phyloP scores from a whole-genome alignment of 73 alveolate genomes.

The Uronychia binucleata region DNA sequence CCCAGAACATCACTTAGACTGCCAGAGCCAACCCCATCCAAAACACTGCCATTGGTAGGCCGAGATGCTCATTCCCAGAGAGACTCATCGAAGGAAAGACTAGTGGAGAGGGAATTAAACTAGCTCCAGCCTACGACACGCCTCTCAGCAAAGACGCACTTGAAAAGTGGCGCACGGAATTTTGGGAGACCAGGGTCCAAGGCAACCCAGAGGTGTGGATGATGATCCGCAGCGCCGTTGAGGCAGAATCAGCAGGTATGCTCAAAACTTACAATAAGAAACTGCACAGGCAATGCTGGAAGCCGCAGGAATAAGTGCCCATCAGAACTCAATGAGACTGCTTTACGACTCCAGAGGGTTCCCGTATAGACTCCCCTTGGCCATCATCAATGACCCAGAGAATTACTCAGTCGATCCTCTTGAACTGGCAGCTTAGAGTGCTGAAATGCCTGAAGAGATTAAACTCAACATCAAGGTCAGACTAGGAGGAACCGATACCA shows the following conservation, averaged over 20 bases:
- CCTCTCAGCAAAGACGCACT: slow-evolving; percentile 38
- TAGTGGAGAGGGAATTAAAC: slow-evolving; percentile 40
- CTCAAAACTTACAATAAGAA: slow-evolving; percentile 6
- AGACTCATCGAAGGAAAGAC: not conserved
- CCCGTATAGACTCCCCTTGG: slow-evolving; percentile 30
- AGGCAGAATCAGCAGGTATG: slow-evolving; percentile 1
- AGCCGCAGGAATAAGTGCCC: slow-evolving; percentile 46
- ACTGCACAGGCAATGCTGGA: slow-evolving; percentile 41
- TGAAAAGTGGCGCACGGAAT: slow-evolving; percentile 47
- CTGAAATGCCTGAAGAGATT: not conserved
- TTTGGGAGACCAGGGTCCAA: slow-evolving; percentile 47
- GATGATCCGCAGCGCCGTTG: slow-evolving; percentile 30
- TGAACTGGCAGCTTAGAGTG: not conserved
- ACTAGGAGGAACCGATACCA: not conserved
- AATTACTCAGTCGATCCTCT: slow-evolving; percentile 14
- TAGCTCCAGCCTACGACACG: slow-evolving; percentile 53
- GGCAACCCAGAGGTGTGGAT: slow-evolving; percentile 36
- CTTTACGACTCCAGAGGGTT: slow-evolving; percentile 37
- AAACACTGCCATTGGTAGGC: not conserved
- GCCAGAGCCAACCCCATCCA: not conserved
- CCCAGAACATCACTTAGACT: no score
- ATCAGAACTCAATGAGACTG: slow-evolving; percentile 20
- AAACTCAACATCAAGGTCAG: not conserved
- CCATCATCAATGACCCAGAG: slow-evolving; percentile 43
- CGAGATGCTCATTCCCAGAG: not conserved